phyloP scores from a whole-genome alignment of 2,329 filamentous ascomycete genomes.

The Clonostachys chloroleuca region DNA sequence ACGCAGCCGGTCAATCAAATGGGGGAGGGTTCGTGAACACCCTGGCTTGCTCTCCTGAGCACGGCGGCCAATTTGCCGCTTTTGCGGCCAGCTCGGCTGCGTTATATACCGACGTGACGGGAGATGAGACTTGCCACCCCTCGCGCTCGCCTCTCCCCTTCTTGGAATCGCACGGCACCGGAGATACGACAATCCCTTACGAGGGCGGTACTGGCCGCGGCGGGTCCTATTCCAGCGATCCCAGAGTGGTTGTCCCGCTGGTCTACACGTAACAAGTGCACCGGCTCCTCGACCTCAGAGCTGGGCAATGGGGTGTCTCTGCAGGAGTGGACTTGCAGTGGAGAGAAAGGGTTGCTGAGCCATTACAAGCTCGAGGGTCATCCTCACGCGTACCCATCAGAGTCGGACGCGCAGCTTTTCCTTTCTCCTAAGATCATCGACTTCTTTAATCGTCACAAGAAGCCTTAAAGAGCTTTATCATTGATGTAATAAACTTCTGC shows the following conservation, averaged over 20 bases:
- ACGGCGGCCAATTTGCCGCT: constrained; percentile 30
- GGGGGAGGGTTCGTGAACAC: constrained; percentile 36
- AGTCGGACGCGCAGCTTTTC: too few relatives aligned
- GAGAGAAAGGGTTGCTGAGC: too few relatives aligned
- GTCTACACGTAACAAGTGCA: constrained; percentile 17
- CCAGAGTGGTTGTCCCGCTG: constrained; percentile 30
- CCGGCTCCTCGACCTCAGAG: too few relatives aligned
- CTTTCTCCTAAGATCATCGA: too few relatives aligned
- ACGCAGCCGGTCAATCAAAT: constrained; percentile 37
- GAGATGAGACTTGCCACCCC: constrained; percentile 21
- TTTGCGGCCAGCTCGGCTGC: constrained; percentile 34
- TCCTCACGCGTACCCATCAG: too few relatives aligned
- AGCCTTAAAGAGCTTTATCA: too few relatives aligned
- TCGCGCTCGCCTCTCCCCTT: constrained; percentile 9
- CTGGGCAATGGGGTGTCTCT: too few relatives aligned
- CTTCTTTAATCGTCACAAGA: too few relatives aligned
- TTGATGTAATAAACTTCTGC: too few relatives aligned
- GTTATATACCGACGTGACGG: constrained; percentile 28
- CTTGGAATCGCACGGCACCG: not conserved
- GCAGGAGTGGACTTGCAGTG: too few relatives aligned
- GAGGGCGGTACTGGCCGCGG: constrained; percentile 27
- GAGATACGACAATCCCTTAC: not conserved
- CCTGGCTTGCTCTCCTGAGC: constrained; percentile 29
- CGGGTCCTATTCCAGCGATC: constrained; percentile 37
- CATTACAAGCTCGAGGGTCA: too few relatives aligned